A percentile compares a stretch with the other conserved stretches of the same genome.
Conservation (phyloP, 2,329 filamentous ascomycete species). For the Ascocoryne sarcoides region DNA sequence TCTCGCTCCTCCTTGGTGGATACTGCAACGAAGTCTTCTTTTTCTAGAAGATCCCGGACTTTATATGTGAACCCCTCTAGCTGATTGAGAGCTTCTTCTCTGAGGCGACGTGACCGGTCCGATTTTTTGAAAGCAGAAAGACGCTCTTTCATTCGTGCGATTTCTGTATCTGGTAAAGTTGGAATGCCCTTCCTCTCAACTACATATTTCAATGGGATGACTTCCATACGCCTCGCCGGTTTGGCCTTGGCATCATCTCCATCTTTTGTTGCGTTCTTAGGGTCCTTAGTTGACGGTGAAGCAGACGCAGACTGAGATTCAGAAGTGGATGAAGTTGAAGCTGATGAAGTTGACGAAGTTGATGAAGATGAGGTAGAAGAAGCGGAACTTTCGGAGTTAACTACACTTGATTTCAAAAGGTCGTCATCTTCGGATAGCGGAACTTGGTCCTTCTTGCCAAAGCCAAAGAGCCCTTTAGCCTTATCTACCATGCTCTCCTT, state of each 20-base stretch:
- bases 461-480: slow-evolving; percentile 92
- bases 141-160: slow-evolving; percentile 42
- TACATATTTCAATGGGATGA: slow-evolving; percentile 26
- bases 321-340: slow-evolving; percentile 42
- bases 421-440: slow-evolving; percentile 50
- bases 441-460: slow-evolving; percentile 80
- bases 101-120: slow-evolving; percentile 64
- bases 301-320: slow-evolving; percentile 37
- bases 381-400: slow-evolving; percentile 32
- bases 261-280: slow-evolving; percentile 19
- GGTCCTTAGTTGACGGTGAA: slow-evolving; percentile 22
- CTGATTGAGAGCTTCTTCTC: slow-evolving; percentile 84
- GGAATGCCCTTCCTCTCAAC: slow-evolving; percentile 22
- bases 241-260: slow-evolving; percentile 18
- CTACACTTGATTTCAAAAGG: slow-evolving; percentile 24
- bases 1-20: slow-evolving; percentile 62
- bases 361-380: slow-evolving; percentile 32
- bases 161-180: slow-evolving; percentile 21
- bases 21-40: slow-evolving; percentile 61
- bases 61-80: slow-evolving; percentile 93
- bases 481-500: slow-evolving; percentile 83
- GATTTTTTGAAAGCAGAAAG: slow-evolving; percentile 80
- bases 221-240: slow-evolving; percentile 25
- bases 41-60: slow-evolving; percentile 72
- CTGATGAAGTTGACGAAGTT: slow-evolving; percentile 39